These are phyloP conservation scores for Brettanomyces bruxellensis DNA, from an alignment of 805 yeast species.

Conservation along the genomic window DNA sequence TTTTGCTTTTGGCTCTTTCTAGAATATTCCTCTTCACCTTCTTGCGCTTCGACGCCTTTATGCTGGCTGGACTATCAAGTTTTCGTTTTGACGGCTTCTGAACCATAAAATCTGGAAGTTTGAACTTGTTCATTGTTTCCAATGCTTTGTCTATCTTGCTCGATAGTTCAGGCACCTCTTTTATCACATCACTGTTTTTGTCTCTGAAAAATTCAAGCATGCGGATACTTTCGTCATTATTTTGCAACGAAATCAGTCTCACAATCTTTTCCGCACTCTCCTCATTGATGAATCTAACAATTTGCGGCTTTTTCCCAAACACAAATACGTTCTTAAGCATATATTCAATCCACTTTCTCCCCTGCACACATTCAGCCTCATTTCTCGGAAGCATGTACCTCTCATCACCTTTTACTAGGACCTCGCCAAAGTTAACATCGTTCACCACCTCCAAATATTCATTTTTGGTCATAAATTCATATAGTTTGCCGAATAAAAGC, in stretches of 20 bases:
- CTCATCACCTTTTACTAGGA: background rate
- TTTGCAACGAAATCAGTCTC: background rate
- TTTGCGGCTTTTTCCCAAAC: constrained; percentile 15
- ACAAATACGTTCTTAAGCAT: constrained; percentile 10
- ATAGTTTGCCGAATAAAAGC: constrained; percentile 10
- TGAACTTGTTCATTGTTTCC: constrained; percentile 14
- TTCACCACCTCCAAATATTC: constrained; percentile 1
- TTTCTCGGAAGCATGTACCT: constrained; percentile 3
- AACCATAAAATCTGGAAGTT: constrained; percentile 8
- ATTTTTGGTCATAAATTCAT: constrained; percentile 6
- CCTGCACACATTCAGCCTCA: constrained; percentile 8
- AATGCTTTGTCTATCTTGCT: constrained; percentile 11
- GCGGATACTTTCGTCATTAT: background rate
- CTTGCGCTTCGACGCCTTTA: background rate
- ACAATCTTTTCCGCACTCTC: background rate
- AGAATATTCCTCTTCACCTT: background rate
- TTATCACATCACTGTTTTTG: background rate
- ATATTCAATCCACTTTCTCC: constrained; percentile 18
- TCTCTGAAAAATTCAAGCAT: background rate
- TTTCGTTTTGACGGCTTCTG: constrained; percentile 1
- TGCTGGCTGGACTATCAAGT: constrained; percentile 1
- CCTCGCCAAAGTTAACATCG: constrained; percentile 1
- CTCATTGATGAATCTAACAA: constrained; percentile 10
- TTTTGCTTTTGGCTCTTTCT: too few relatives aligned
- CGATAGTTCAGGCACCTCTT: background rate